Conservation (phyloP, 495 filamentous ascomycete species). For the Apiosordaria backusii region DNA sequence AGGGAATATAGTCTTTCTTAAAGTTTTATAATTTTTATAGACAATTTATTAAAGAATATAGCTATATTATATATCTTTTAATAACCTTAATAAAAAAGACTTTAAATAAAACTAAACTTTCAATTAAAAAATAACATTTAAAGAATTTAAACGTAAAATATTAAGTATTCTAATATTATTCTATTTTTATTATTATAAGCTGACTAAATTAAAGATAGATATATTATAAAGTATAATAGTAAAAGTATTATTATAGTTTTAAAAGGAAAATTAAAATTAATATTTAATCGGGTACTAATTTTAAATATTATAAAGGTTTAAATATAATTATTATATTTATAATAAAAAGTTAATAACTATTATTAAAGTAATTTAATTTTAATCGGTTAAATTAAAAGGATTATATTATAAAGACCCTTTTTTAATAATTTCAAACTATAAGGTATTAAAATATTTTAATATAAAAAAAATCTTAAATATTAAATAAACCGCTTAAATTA, state of each 20-base stretch:
- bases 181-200: background rate
- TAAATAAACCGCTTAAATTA: background rate
- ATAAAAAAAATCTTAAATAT: background rate
- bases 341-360: conserved; percentile 9
- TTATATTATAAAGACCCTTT: background rate
- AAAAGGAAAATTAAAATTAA: background rate
- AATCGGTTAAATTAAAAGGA: background rate
- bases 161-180: background rate
- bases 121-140: conserved; percentile 1
- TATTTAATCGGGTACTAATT: background rate
- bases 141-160: background rate
- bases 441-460: background rate
- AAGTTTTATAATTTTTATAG: background rate
- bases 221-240: background rate
- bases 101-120: background rate
- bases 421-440: background rate
- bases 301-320: background rate
- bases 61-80: background rate
- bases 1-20: too few species aligned
- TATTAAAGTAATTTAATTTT: background rate
- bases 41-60: background rate
- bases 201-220: background rate
- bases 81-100: background rate
- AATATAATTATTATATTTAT: conserved; percentile 9
- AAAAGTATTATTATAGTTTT: background rate